Percentiles rank a stretch among this genome's conserved stretches.
phyloP scores from a whole-genome alignment of 805 yeast genomes.

The Candida succiphila region DNA sequence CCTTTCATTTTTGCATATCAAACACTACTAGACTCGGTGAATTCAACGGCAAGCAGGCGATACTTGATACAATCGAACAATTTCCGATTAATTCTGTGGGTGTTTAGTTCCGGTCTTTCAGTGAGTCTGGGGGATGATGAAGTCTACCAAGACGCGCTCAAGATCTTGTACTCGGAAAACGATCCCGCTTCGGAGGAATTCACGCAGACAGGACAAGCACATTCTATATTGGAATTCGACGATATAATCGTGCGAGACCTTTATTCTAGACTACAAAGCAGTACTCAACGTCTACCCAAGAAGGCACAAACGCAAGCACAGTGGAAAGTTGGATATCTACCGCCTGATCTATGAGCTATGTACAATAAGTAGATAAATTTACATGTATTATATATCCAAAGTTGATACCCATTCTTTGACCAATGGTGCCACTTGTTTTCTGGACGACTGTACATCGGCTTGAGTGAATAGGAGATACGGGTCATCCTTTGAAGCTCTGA shows the following conservation, averaged over 20 bases:
- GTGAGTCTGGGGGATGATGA: background rate
- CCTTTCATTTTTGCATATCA: conserved; percentile 28
- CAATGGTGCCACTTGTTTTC: conserved; percentile 82
- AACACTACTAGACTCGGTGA: conserved; percentile 30
- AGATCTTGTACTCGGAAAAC: conserved; percentile 33
- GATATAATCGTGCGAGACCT: no score
- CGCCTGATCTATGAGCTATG: conserved; percentile 5
- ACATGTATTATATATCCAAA: background rate
- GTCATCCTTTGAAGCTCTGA: conserved; percentile 1
- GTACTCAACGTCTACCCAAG: no score
- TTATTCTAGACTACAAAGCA: no score
- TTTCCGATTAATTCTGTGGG: no score
- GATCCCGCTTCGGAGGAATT: conserved; percentile 16
- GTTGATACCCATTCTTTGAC: conserved; percentile 12
- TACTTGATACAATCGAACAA: no score
- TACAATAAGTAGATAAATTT: background rate
- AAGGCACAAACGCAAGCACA: no score
- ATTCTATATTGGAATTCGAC: no score
- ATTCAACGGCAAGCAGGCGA: conserved; percentile 29
- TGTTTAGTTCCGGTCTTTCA: conserved; percentile 33
- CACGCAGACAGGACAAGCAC: conserved; percentile 11
- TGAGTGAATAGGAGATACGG: conserved; percentile 28
- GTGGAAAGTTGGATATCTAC: conserved; percentile 22
- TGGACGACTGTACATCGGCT: conserved; percentile 48
- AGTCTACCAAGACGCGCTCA: conserved; percentile 9